Percentiles rank a stretch among this genome's conserved stretches.
phyloP scores from a whole-genome alignment of 768 basidiomycete genomes.

The Rhodotorula graminis region DNA sequence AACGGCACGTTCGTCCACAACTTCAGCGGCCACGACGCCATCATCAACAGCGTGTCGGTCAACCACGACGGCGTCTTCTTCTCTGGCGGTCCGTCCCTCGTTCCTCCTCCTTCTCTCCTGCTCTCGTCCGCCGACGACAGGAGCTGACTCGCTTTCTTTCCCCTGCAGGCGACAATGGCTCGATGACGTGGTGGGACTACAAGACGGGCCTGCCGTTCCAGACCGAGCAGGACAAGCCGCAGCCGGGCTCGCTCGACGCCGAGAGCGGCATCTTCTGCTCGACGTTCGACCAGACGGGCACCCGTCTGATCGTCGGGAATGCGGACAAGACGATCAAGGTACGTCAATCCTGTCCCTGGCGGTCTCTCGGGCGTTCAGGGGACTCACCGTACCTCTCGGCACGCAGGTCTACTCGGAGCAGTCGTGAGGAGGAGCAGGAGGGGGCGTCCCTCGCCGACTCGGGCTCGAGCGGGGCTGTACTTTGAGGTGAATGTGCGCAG shows the following conservation, averaged over 20 bases:
- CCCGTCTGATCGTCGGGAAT: conserved; percentile 76
- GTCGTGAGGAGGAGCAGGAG: neutral
- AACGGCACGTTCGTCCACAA: conserved; percentile 95
- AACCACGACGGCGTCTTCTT: conserved; percentile 96
- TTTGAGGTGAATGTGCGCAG: no score
- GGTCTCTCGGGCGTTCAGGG: neutral
- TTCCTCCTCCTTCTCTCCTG: conserved; percentile 4
- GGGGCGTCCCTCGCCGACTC: neutral
- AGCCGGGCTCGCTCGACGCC: conserved; percentile 95
- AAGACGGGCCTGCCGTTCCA: conserved; percentile 92
- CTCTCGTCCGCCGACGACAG: neutral
- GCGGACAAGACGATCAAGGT: conserved; percentile 99
- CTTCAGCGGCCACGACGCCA: conserved; percentile 91
- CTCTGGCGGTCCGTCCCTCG: conserved; percentile 72
- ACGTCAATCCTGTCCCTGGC: neutral
- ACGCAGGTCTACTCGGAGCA: conserved; percentile 10
- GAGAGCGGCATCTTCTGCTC: conserved; percentile 96
- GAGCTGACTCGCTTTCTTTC: neutral
- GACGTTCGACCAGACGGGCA: conserved; percentile 92
- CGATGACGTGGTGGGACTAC: conserved; percentile 90
- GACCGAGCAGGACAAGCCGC: conserved; percentile 84
- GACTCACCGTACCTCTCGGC: neutral
- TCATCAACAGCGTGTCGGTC: conserved; percentile 91
- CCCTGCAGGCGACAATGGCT: conserved; percentile 81
- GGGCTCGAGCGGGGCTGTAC: no score